Evolutionary conservation across 768 basidiomycete species (phyloP).

Genomic region (Tubosaeta sp.): DNA sequence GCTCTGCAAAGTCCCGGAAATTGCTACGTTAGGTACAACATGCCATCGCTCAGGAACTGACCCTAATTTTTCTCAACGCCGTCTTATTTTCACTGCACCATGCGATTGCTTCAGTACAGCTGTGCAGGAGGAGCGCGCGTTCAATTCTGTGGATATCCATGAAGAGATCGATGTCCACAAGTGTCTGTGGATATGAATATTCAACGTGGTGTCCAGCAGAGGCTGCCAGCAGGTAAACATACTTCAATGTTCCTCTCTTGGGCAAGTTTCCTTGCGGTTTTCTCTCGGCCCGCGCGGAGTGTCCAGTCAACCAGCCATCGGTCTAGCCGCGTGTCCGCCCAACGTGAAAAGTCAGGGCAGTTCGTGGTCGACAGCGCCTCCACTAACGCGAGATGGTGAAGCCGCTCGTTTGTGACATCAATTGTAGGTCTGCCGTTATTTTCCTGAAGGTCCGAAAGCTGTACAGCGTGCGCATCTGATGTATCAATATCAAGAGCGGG

Average conservation of each 20-base stretch:
- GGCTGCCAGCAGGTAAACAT: constrained; percentile 27
- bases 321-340: constrained; percentile 78
- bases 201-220: constrained; percentile 16
- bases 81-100: constrained; percentile 98
- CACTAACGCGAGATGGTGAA: constrained; percentile 63
- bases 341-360: constrained; percentile 60
- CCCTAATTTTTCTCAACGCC: constrained; percentile 89
- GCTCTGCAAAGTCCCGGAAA: constrained; percentile 50
- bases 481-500: constrained; percentile 7
- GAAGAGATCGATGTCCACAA: constrained; percentile 91
- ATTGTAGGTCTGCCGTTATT: constrained; percentile 53
- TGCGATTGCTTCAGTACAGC: constrained; percentile 82
- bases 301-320: constrained; percentile 94
- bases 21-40: constrained; percentile 11
- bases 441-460: constrained; percentile 51
- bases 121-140: constrained; percentile 64
- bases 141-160: constrained; percentile 87
- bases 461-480: constrained; percentile 12
- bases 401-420: constrained; percentile 68
- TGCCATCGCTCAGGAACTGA: constrained; percentile 23
- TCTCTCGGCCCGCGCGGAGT: constrained; percentile 71
- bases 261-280: constrained; percentile 74
- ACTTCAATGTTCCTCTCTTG: constrained; percentile 78
- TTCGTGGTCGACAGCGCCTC: constrained; percentile 52
- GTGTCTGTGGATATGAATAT: constrained; percentile 44